Evolutionary conservation across 2,329 filamentous ascomycete species (phyloP), one percentile per base, ranked within the genome.

Genomic region (Fusarium liriodendri): DNA sequence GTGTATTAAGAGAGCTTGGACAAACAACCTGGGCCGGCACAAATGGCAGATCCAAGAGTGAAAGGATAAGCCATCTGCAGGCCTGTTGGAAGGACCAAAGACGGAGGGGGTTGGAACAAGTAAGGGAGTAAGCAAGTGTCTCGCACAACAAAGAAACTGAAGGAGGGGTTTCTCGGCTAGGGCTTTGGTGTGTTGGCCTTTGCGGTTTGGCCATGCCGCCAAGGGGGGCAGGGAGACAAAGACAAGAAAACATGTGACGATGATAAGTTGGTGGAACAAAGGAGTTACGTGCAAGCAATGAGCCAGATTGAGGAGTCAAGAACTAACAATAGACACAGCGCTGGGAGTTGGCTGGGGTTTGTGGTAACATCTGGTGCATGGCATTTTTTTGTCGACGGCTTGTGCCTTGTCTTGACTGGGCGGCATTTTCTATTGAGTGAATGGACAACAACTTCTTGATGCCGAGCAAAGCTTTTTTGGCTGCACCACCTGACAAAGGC

Each of bases 281-380:
- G 47, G 22, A 11, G 1, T 11, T 6, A 9, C 3, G 11, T n/a
- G 27, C 10, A n/a, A 32, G 18, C 27, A 20, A 29, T 32, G 3
- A 9, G 18, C 6, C 1, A 1, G 10, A 13, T 8, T 2, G 3
- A 9, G 1, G 10, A 18, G 47, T n/a, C 18, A 4, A 14, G 5
- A 29, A 6, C 47, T 29, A 27, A 52, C 47, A 50, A 29, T 50
- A 29, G 45, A n/a, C 2, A 10, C 3, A 10, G 9, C 2, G 16
- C 45, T 2, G 8, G 45, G 9, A 29, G 27, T 29, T 29, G 27
- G 6, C 27, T 29, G 9, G 25, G n/a, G n/a, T n/a, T n/a, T n/a
- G n/a, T n/a, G n/a, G n/a, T n/a, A n/a, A n/a, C n/a, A n/a, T n/a
- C n/a, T n/a, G n/a, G n/a, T n/a, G n/a, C n/a, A n/a, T n/a, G n/a